Base-by-base conservation (phyloP, 768 basidiomycete species). In the Rhodotorula babjevae region DNA sequence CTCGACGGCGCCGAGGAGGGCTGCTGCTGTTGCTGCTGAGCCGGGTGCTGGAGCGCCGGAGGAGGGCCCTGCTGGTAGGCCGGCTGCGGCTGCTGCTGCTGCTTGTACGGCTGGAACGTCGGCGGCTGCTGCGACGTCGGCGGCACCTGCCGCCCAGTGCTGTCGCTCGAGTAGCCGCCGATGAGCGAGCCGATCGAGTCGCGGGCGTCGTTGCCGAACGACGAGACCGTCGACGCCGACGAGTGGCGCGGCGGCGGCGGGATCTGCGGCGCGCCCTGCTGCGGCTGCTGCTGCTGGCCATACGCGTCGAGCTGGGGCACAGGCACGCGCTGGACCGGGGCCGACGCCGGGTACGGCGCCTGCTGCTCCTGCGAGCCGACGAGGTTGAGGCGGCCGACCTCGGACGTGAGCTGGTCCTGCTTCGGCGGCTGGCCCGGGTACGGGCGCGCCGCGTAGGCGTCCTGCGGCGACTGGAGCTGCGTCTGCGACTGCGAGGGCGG, bases 121-220 rank as follows among this genome's bases (percentile, higher is more conserved):
- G 67, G 67, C 31, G 62, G 63, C 40, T 55, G 63, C 40, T 55
- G 60, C 29, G 61, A 33, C 53, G 68, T 70, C 52, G 76, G 77
- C 50, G 68, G 69, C 52, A 60, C 65, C 11, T 66, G 66, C 52
- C 56, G 74, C 44, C 50, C 63, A 11, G 64, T 64, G 8, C 59
- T 40, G 33, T 74, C 72, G 55, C 62, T 42, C n/a, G n/a, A 62
- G 63, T 74, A 74, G 10, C 63, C 63, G 21, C 68, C 64, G 57
- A 62, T 56, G 33, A 67, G 61, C 9, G 69, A 63, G 0, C 77
- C 72, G 65, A 71, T 66, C 68, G 78, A 79, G 36, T 76, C 74
- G 61, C 63, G 67, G 31, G 46, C 65, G 62, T 68, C 61, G 73
- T 58, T 59, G 57, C 62, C 64, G 65, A 68, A 71, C 23, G 61